A percentile compares a stretch with the other conserved stretches of the same genome.
Conservation (phyloP, 495 filamentous ascomycete species). For the Corynascus novoguineensis region DNA sequence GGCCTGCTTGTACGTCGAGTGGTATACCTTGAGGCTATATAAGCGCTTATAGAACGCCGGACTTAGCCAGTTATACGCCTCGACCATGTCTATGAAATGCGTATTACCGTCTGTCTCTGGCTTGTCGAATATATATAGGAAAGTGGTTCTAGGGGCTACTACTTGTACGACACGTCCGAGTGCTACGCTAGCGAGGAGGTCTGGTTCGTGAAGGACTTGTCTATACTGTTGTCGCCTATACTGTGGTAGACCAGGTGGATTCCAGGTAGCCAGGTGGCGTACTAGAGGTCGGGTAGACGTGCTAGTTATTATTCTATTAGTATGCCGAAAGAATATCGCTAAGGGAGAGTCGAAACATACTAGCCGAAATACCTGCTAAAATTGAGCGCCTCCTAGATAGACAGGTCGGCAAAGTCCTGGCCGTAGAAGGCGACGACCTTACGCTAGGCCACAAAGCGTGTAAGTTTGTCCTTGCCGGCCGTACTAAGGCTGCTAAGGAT, state of each 20-base stretch:
- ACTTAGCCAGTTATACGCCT: constrained; percentile 70
- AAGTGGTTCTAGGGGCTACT: constrained; percentile 80
- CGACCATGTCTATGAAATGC: constrained; percentile 62
- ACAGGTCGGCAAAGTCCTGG: too few relatives aligned
- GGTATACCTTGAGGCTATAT: constrained; percentile 69
- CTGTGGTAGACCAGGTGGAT: constrained; percentile 52
- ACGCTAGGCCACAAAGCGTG: too few relatives aligned
- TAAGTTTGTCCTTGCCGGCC: too few relatives aligned
- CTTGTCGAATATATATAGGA: constrained; percentile 72
- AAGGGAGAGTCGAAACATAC: too few relatives aligned
- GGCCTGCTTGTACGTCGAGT: constrained; percentile 69
- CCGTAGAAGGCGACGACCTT: too few relatives aligned
- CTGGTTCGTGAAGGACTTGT: constrained; percentile 56
- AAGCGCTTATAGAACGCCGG: constrained; percentile 68
- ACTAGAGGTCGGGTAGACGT: too few relatives aligned
- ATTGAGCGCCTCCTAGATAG: too few relatives aligned
- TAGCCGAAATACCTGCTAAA: too few relatives aligned
- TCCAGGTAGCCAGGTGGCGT: too few relatives aligned
- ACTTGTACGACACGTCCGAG: constrained; percentile 75
- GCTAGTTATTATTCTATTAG: too few relatives aligned
- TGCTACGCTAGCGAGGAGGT: constrained; percentile 72
- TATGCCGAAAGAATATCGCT: too few relatives aligned
- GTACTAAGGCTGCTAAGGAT: too few relatives aligned
- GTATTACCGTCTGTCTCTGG: constrained; percentile 78
- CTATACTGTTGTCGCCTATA: constrained; percentile 53